These are phyloP conservation scores for Chaetomium sp. DNA, from an alignment of 2,329 filamentous ascomycete species.

Conservation along the genomic window DNA sequence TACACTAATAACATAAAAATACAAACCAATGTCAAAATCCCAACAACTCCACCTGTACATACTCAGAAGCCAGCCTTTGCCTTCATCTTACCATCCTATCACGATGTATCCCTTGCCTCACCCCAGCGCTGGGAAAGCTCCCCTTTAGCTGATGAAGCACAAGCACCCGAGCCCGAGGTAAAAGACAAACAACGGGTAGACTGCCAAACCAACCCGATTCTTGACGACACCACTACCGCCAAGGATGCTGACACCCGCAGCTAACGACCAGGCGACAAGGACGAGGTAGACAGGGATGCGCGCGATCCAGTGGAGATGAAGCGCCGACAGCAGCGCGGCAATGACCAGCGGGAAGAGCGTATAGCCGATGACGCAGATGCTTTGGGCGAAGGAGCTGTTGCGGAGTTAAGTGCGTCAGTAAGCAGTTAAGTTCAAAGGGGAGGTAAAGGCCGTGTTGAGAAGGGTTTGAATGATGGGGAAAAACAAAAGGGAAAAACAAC, in stretches of 20 bases:
- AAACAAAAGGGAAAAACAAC: conserved; percentile 24
- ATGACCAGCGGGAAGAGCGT: conserved; percentile 96
- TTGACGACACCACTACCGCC: conserved; percentile 93
- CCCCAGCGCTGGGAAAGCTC: not conserved
- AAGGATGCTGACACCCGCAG: conserved; percentile 91
- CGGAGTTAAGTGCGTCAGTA: conserved; percentile 25
- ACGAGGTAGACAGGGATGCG: conserved; percentile 87
- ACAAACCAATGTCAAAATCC: no score
- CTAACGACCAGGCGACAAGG: conserved; percentile 85
- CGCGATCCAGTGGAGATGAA: conserved; percentile 71
- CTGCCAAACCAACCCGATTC: conserved; percentile 87
- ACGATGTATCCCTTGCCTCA: no score
- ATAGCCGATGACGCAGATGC: conserved; percentile 96
- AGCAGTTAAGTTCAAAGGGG: not conserved
- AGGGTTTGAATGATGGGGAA: not conserved
- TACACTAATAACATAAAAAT: no score
- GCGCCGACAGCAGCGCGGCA: conserved; percentile 78
- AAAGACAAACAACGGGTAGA: conserved; percentile 92
- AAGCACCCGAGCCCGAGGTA: conserved; percentile 89
- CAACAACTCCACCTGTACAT: no score
- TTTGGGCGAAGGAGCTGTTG: conserved; percentile 88
- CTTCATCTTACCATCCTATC: no score
- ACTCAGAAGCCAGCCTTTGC: no score
- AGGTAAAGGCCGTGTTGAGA: not conserved
- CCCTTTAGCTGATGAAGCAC: conserved; percentile 82